These are phyloP conservation scores for Fonsecaea erecta DNA, from an alignment of 2,329 filamentous ascomycete genomes.

Conservation along the genomic window DNA sequence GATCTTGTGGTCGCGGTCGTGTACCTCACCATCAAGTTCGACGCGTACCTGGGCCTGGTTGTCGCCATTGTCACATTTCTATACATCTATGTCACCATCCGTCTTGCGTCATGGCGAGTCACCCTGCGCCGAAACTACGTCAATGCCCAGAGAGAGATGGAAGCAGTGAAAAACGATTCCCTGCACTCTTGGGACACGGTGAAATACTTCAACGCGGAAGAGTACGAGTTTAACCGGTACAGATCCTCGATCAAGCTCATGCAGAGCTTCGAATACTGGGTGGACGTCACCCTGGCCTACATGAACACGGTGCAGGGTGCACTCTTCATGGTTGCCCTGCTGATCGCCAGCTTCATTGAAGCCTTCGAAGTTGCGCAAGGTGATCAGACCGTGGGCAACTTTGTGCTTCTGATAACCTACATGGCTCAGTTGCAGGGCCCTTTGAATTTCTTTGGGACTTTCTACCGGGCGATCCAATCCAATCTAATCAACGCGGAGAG, in stretches of 20 bases:
- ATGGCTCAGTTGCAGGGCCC: slow-evolving; percentile 79
- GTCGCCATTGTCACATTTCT: slow-evolving; percentile 90
- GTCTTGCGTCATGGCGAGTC: slow-evolving; percentile 90
- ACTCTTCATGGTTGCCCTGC: slow-evolving; percentile 77
- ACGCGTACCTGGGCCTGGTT: slow-evolving; percentile 87
- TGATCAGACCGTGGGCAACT: slow-evolving; percentile 69
- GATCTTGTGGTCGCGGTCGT: slow-evolving; percentile 84
- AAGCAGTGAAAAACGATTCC: slow-evolving; percentile 97
- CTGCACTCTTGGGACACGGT: slow-evolving; percentile 98
- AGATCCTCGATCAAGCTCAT: slow-evolving; percentile 71
- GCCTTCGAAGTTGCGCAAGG: slow-evolving; percentile 76
- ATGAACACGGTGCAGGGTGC: slow-evolving; percentile 82
- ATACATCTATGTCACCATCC: slow-evolving; percentile 95
- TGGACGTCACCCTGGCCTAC: slow-evolving; percentile 74
- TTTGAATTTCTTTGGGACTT: slow-evolving; percentile 88
- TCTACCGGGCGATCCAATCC: slow-evolving; percentile 94
- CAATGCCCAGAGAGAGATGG: slow-evolving; percentile 91
- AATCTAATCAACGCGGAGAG: slow-evolving; percentile 97
- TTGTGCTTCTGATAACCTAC: slow-evolving; percentile 75
- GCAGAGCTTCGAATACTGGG: slow-evolving; percentile 75
- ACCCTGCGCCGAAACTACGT: slow-evolving; percentile 92
- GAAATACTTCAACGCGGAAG: slow-evolving; percentile 86
- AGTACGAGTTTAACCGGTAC: slow-evolving; percentile 77
- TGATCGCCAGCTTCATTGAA: slow-evolving; percentile 72
- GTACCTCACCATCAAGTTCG: slow-evolving; percentile 78